Base-by-base conservation (phyloP, 2,329 filamentous ascomycete genomes). In the Fusarium poae region DNA sequence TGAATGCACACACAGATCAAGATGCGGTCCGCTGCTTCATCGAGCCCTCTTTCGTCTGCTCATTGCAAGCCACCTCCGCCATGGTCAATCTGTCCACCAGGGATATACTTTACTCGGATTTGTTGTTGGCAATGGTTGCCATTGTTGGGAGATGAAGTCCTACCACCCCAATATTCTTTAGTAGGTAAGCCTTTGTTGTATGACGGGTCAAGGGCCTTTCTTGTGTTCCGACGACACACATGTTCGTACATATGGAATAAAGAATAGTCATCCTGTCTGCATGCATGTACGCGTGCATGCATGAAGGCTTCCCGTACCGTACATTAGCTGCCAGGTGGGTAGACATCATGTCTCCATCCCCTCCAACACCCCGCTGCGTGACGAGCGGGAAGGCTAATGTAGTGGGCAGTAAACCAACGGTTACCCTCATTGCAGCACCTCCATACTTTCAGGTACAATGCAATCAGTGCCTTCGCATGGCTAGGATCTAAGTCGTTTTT, bases 301-400 rank as follows among this genome's bases (percentile, higher is more conserved):
- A 58, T 68, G 66, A 61, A 60, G 53, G 63, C 62, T 68, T 68
- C 65, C 59, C 62, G 62, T 65, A 65, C 67, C 59, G 53, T 73
- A 69, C 72, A 74, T 74, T 74, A 73, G 68, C 59, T 67, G 72
- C 64, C 61, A 68, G 70, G 68, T 74, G 73, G 70, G 65, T 72
- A 65, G 49, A 68, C 58, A 73, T 68, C 50, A 65, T 57, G 64
- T 63, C 51, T 57, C 63, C 58, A 63, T 61, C 57, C 61, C 62
- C 65, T 71, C 63, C 64, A 56, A 69, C 62, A 59, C 70, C 71
- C 57, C 66, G 61, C 69, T 73, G 71, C 72, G 57, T 74, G 74
- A 65, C 71, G 68, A 65, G 67, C 75, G 75, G 75, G 75, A 77
- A 75, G 75, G 44, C 75, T 77, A 76, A 77, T 73, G 73, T 76